These are phyloP conservation scores for Pythium chondricola DNA, from an alignment of 352 stramenopile species.

Conservation along the genomic window DNA sequence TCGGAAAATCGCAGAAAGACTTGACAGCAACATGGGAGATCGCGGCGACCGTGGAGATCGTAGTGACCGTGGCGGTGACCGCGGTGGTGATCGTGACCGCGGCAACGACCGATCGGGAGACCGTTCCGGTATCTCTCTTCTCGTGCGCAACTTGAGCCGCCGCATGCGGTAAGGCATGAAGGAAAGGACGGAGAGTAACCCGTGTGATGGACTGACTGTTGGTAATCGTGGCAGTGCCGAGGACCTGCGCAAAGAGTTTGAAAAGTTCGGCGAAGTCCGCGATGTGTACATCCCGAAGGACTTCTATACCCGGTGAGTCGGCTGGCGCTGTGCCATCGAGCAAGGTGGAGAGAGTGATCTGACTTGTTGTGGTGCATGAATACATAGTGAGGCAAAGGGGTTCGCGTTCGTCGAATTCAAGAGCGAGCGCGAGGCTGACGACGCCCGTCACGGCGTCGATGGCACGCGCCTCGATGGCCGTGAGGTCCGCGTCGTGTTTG, in stretches of 20 bases:
- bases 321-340: neutral
- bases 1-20: neutral
- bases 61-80: neutral
- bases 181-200: neutral
- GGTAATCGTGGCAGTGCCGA: conserved; percentile 46
- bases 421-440: conserved; percentile 86
- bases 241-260: conserved; percentile 91
- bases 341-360: neutral
- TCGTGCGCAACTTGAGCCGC: conserved; percentile 92
- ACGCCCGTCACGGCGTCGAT: conserved; percentile 90
- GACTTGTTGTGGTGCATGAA: neutral
- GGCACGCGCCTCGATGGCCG: conserved; percentile 88
- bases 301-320: conserved; percentile 85
- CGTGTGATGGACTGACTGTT: neutral
- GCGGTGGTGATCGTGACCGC: neutral
- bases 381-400: conserved; percentile 83
- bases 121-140: conserved; percentile 81
- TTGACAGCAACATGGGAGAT: conserved; percentile 11
- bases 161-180: conserved; percentile 56
- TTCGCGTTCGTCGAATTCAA: conserved; percentile 96
- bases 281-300: conserved; percentile 96
- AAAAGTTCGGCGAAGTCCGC: conserved; percentile 90
- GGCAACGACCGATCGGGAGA: conserved; percentile 24
- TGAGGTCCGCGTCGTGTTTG: conserved; percentile 93
- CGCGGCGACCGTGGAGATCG: neutral